Conservation (phyloP, 2,329 filamentous ascomycete species). For the Stachybotrys chartarum region DNA sequence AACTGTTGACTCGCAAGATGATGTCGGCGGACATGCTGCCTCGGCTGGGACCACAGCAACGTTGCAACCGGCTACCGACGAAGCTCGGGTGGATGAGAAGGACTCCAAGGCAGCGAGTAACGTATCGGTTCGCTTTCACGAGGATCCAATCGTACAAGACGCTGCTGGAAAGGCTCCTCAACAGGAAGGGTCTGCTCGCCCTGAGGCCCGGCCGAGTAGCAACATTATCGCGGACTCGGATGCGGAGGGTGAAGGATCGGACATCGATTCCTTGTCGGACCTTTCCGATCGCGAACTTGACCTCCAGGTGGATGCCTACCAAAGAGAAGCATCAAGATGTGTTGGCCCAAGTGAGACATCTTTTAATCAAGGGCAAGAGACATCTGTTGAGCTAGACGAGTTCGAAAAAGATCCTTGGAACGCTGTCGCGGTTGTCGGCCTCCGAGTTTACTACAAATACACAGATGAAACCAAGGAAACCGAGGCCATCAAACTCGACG, state of each 20-base stretch:
- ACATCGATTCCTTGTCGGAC: conserved; percentile 26
- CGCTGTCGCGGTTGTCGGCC: conserved; percentile 52
- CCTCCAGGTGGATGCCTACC: conserved; percentile 16
- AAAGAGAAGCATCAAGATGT: background rate
- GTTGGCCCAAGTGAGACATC: background rate
- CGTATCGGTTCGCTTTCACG: too few relatives aligned
- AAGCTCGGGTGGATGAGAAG: conserved; percentile 13
- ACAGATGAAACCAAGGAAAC: conserved; percentile 19
- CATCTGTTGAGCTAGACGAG: conserved; percentile 19
- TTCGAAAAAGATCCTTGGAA: conserved; percentile 55
- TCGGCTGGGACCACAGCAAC: too few relatives aligned
- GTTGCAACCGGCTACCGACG: too few relatives aligned
- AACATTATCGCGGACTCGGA: too few relatives aligned
- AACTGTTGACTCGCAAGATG: too few relatives aligned
- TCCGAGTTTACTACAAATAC: conserved; percentile 53
- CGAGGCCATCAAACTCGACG: conserved; percentile 28
- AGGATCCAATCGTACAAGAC: too few relatives aligned
- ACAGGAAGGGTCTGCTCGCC: conserved; percentile 12
- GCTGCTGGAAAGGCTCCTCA: too few relatives aligned
- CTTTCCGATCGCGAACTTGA: conserved; percentile 33
- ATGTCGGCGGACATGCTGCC: too few relatives aligned
- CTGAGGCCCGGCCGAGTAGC: too few relatives aligned
- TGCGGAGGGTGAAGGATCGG: conserved; percentile 14
- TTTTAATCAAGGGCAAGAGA: background rate
- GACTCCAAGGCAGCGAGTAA: background rate